A percentile compares a stretch with the other conserved stretches of the same genome.
phyloP scores from a whole-genome alignment of 257 asterid species.

The Plectranthus barbatus region DNA sequence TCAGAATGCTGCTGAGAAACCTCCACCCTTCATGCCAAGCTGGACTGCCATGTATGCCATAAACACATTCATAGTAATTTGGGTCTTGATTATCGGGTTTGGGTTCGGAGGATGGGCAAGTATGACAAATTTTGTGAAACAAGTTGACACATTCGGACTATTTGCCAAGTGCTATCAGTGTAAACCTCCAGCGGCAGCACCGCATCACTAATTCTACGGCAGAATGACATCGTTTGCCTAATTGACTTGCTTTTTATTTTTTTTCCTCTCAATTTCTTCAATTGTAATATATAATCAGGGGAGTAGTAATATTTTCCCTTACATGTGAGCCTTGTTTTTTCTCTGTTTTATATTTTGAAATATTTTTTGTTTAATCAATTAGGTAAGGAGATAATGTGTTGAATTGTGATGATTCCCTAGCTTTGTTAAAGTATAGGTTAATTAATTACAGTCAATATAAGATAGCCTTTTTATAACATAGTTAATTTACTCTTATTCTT shows the following conservation, averaged over 20 bases:
- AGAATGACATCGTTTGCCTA: neutral
- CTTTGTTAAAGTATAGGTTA: slow-evolving; percentile 17
- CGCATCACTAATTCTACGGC: slow-evolving; percentile 9
- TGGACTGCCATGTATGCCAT: slow-evolving; percentile 67
- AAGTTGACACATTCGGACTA: slow-evolving; percentile 66
- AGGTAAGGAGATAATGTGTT: slow-evolving; percentile 32
- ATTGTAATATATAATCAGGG: slow-evolving; percentile 36
- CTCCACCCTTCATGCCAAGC: slow-evolving; percentile 69
- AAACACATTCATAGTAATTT: slow-evolving; percentile 48
- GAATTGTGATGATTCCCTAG: slow-evolving; percentile 31
- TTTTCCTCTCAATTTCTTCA: neutral
- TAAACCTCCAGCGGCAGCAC: slow-evolving; percentile 27
- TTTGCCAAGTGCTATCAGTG: no score
- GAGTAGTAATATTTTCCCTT: slow-evolving; percentile 23
- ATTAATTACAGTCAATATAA: slow-evolving; percentile 21
- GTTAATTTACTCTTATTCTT: neutral
- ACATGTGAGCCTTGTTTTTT: slow-evolving; percentile 21
- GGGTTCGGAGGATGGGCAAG: no score
- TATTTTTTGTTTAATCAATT: slow-evolving; percentile 14
- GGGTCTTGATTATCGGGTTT: slow-evolving; percentile 62
- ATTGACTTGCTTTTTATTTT: neutral
- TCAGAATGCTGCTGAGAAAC: slow-evolving; percentile 92
- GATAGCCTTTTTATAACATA: slow-evolving; percentile 12
- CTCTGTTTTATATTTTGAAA: neutral
- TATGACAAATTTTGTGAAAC: slow-evolving; percentile 55